These are phyloP conservation scores for Prinsepia uniflora DNA, from an alignment of 306 rosid genomes.

Conservation along the genomic window DNA sequence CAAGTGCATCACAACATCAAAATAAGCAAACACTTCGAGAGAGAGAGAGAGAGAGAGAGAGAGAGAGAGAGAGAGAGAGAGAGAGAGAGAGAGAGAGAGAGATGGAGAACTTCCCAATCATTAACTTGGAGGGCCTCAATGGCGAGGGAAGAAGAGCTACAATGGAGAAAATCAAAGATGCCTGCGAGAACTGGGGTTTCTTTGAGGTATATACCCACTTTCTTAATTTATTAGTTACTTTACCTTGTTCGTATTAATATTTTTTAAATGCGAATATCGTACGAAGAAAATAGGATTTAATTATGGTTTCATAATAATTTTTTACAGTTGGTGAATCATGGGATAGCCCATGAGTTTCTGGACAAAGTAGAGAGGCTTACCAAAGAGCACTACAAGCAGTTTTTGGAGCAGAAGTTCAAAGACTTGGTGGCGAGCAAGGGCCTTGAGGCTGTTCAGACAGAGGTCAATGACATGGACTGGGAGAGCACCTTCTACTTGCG, in stretches of 20 bases:
- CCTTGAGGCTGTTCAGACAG: slow-evolving; percentile 48
- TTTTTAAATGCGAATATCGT: background rate
- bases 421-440: slow-evolving; percentile 57
- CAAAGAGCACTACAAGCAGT: slow-evolving; percentile 66
- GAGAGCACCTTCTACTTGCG: slow-evolving; percentile 72
- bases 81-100: slow-evolving; percentile 2
- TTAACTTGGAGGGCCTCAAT: slow-evolving; percentile 61
- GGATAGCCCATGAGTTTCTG: slow-evolving; percentile 57
- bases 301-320: slow-evolving; percentile 10
- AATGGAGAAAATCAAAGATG: slow-evolving; percentile 71
- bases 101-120: slow-evolving; percentile 74
- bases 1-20: slow-evolving; percentile 23
- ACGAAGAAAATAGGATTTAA: too few species aligned
- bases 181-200: slow-evolving; percentile 97
- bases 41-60: slow-evolving; percentile 18
- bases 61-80: slow-evolving; percentile 10
- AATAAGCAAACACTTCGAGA: slow-evolving; percentile 8
- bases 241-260: background rate
- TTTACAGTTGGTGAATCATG: slow-evolving; percentile 61
- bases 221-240: background rate
- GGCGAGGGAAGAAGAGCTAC: slow-evolving; percentile 55
- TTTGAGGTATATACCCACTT: slow-evolving; percentile 53
- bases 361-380: slow-evolving; percentile 74
- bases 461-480: slow-evolving; percentile 83
- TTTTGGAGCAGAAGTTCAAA: slow-evolving; percentile 70